Percentiles rank a stretch among this genome's conserved stretches.
Conservation (phyloP, 331 rosid genomes). For the Quercus tomentella region DNA sequence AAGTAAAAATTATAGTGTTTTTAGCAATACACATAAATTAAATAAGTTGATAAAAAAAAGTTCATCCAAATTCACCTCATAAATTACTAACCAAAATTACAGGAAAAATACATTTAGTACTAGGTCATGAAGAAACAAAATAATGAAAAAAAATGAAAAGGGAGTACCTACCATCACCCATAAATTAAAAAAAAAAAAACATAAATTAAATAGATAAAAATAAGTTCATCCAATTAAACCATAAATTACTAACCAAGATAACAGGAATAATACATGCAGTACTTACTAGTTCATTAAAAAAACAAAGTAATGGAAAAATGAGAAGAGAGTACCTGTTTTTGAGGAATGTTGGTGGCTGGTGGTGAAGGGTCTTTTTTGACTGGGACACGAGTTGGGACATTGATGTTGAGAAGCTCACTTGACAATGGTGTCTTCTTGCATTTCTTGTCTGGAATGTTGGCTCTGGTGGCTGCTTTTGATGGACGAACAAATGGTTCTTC, state of each 20-base stretch:
- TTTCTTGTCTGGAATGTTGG: constrained; percentile 38
- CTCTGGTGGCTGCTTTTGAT: constrained; percentile 30
- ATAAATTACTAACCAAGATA: too few species aligned
- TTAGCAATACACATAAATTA: too few species aligned
- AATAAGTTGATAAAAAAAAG: too few species aligned
- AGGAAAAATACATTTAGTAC: too few species aligned
- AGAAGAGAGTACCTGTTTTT: constrained; percentile 37
- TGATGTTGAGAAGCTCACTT: constrained; percentile 41
- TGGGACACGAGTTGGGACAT: constrained; percentile 38
- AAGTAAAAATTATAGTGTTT: too few species aligned
- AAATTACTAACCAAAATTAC: too few species aligned
- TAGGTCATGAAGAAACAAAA: too few species aligned
- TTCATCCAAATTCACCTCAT: neutral
- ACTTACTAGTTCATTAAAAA: neutral
- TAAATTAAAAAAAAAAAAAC: too few species aligned
- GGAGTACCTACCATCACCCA: too few species aligned
- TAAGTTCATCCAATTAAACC: neutral
- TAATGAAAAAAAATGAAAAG: too few species aligned
- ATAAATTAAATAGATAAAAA: too few species aligned
- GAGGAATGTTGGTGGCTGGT: constrained; percentile 38
- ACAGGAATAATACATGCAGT: too few species aligned
- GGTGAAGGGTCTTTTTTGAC: constrained; percentile 51
- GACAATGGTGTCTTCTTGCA: constrained; percentile 55
- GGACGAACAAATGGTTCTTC: constrained; percentile 61
- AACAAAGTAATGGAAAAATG: neutral